Evolutionary conservation across 768 basidiomycete species (phyloP).

Genomic region (Chiua virens): DNA sequence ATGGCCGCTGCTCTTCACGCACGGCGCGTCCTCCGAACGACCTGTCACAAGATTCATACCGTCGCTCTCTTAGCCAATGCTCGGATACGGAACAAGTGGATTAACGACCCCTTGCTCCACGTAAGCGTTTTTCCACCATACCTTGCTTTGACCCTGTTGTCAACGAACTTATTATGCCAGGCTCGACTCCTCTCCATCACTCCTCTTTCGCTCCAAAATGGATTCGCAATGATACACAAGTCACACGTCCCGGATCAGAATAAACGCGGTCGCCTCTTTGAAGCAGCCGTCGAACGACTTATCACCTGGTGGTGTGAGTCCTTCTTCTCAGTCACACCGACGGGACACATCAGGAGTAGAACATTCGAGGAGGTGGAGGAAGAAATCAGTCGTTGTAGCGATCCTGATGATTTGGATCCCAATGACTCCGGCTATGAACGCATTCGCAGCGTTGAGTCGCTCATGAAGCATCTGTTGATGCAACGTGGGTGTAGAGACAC

Average conservation of each 20-base stretch:
- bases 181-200: conserved; percentile 86
- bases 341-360: conserved; percentile 70
- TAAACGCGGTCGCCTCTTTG: conserved; percentile 85
- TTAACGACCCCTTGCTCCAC: conserved; percentile 81
- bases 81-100: conserved; percentile 73
- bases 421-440: conserved; percentile 57
- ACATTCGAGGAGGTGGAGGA: conserved; percentile 75
- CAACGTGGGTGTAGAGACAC: conserved; percentile 79
- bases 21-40: conserved; percentile 72
- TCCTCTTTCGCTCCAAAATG: conserved; percentile 76
- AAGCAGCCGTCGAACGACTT: conserved; percentile 71
- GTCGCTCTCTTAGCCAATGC: conserved; percentile 77
- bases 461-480: conserved; percentile 92
- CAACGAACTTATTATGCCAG: conserved; percentile 40
- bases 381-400: conserved; percentile 30
- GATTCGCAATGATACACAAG: conserved; percentile 81
- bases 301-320: conserved; percentile 80
- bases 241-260: conserved; percentile 76
- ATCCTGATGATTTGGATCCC: conserved; percentile 38
- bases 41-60: conserved; percentile 89
- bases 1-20: conserved; percentile 46
- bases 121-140: conserved; percentile 42
- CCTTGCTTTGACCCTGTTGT: background rate
- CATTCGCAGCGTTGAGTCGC: conserved; percentile 75
- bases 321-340: conserved; percentile 63